Evolutionary conservation across 345 rosid genomes (phyloP), one percentile per base, ranked within the genome.

Genomic region (Pistacia integerrima): DNA sequence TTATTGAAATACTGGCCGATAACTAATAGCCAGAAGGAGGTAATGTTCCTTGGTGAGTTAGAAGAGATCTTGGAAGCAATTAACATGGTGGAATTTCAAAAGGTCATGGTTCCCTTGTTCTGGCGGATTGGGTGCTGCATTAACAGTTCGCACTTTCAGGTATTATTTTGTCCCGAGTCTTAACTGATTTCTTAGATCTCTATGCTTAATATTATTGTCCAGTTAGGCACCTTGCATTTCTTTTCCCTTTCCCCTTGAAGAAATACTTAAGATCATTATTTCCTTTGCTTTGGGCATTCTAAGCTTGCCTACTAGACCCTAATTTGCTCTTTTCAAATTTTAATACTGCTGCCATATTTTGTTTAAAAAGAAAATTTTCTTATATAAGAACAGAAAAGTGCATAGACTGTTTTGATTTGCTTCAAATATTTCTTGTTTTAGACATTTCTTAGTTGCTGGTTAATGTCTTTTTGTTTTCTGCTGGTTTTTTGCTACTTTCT

Each of bases 21-120:
- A 57, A 94, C 96, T 0, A 94, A 90, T 63, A 89, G 96, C 76
- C 97, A 92, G 83, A 94, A 94, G 78, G 98, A 94, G 87, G 91
- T 92, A 58, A 91, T 94, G 96, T 90, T 94, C 80, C 84, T 94
- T 6, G 87, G 94, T 0, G 96, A 94, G 84, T 77, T 92, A 69
- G 97, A 94, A 79, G 98, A 92, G 81, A 90, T 94, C 81, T 73
- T 94, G 78, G 97, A 94, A 82, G 83, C 79, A 22, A 90, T 89
- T 75, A 91, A 85, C 67, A 83, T 88, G 79, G 86, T 88, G 79
- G 98, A 94, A 56, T 94, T 92, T 48, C 93, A 92, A 78, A 90
- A 87, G 84, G 80, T 92, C 75, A 90, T 92, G 98, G 84, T 88
- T 11, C 88, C 92, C 5, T 88, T 94, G 83, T 94, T 92, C 83